Conservation (phyloP, 2,329 filamentous ascomycete genomes). For the Atkinsonella texensis region DNA sequence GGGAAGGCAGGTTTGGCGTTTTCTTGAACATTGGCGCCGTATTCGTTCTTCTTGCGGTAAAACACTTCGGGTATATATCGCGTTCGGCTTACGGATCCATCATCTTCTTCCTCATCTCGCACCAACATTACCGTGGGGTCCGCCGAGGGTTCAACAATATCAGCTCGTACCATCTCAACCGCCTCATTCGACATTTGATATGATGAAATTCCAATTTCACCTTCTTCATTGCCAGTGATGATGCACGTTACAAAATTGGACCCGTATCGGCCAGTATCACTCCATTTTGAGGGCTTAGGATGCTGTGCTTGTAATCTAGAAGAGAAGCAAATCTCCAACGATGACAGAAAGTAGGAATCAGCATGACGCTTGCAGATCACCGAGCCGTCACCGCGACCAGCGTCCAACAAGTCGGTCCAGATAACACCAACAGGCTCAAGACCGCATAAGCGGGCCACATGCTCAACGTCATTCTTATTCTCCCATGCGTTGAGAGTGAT, state of each 20-base stretch:
- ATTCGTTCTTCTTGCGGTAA: slow-evolving; percentile 90
- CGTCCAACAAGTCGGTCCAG: slow-evolving; percentile 82
- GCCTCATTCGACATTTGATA: slow-evolving; percentile 95
- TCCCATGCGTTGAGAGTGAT: slow-evolving; percentile 77
- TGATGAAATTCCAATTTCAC: slow-evolving; percentile 76
- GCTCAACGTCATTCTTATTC: slow-evolving; percentile 70
- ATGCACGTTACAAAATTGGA: slow-evolving; percentile 97
- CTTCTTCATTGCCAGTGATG: slow-evolving; percentile 81
- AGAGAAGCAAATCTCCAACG: slow-evolving; percentile 82
- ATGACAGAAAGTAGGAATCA: slow-evolving; percentile 89
- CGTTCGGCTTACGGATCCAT: slow-evolving; percentile 52
- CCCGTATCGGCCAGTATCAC: slow-evolving; percentile 83
- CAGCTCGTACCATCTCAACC: slow-evolving; percentile 91
- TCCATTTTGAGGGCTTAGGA: slow-evolving; percentile 91
- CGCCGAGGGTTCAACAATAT: slow-evolving; percentile 89
- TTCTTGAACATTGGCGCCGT: slow-evolving; percentile 90
- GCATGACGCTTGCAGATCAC: slow-evolving; percentile 93
- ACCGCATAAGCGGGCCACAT: slow-evolving; percentile 70
- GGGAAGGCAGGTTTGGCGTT: slow-evolving; percentile 95
- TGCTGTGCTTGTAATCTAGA: slow-evolving; percentile 78
- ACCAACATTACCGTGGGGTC: slow-evolving; percentile 93
- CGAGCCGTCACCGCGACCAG: slow-evolving; percentile 68
- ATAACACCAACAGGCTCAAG: slow-evolving; percentile 85
- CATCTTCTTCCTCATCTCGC: slow-evolving; percentile 79
- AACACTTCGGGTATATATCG: slow-evolving; percentile 97